phyloP scores from a whole-genome alignment of 2,329 filamentous ascomycete species.

The Monilinia vaccinii-corymbosi region DNA sequence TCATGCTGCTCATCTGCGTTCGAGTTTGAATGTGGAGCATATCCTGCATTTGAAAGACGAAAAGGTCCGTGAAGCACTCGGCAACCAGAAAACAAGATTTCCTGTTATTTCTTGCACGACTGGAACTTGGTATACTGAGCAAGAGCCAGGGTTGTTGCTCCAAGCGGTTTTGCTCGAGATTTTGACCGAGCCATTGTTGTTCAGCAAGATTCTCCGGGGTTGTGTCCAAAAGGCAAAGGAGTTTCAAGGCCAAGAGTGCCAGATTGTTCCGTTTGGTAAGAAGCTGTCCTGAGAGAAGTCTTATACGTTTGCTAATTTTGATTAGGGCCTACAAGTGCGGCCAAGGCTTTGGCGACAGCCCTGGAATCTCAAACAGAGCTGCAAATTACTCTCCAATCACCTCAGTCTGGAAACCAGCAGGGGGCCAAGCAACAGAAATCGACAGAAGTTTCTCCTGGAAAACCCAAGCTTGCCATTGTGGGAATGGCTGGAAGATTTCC shows the following conservation, averaged over 20 bases:
- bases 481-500: slow-evolving; percentile 75
- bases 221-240: slow-evolving; percentile 36
- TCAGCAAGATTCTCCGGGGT: slow-evolving; percentile 40
- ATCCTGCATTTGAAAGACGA: slow-evolving; percentile 28
- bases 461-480: slow-evolving; percentile 57
- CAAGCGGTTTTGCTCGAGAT: slow-evolving; percentile 35
- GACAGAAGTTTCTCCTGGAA: slow-evolving; percentile 6
- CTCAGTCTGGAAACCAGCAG: not conserved
- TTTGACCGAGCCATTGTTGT: slow-evolving; percentile 40
- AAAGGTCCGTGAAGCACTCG: slow-evolving; percentile 33
- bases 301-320: slow-evolving; percentile 27
- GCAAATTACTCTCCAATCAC: not conserved
- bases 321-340: slow-evolving; percentile 41
- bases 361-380: slow-evolving; percentile 9
- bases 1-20: slow-evolving; percentile 28
- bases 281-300: not conserved
- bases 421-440: not conserved
- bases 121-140: slow-evolving; percentile 13
- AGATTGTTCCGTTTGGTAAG: slow-evolving; percentile 40
- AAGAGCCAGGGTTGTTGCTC: slow-evolving; percentile 14
- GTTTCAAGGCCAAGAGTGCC: slow-evolving; percentile 34
- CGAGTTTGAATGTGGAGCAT: slow-evolving; percentile 17
- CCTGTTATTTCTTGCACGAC: slow-evolving; percentile 42
- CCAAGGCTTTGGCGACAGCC: slow-evolving; percentile 20
- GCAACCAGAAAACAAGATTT: slow-evolving; percentile 36